Base-by-base conservation (phyloP, 768 basidiomycete genomes). In the Boletus pseudo-olivaceus region DNA sequence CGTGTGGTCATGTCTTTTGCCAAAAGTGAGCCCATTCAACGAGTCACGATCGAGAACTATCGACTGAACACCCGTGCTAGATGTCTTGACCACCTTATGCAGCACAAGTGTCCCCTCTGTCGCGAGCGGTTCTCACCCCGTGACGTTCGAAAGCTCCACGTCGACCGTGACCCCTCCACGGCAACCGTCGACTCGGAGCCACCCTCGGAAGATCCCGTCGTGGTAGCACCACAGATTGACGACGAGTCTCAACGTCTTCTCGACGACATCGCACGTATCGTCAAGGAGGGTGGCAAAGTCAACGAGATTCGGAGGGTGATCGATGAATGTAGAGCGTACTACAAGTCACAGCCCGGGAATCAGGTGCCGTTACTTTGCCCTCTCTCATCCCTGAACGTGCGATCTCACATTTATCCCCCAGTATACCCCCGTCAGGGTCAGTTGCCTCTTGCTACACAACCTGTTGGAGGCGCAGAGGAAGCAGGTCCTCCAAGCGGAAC, bases 1-100 rank as follows among this genome's bases (percentile, higher is more conserved):
- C 76, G 45, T 90, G 88, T 56, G 88, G 88, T 17, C 87, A 90
- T 66, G 80, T 83, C 52, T 88, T 88, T 70, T 90, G 85, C 62
- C 70, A 72, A 57, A 70, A 57, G 75, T 74, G 38, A 62, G 72
- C 38, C 14, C 43, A 14, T 44, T n/a, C 35, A 7, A n/a, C 14
- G 29, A 9, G 33, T 19, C 17, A 33, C 38, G 42, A 59, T 61
- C 52, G 33, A 42, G 33, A 9, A 47, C 20, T 52, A 51, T 51
- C 40, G 37, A 42, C 47, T 55, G 33, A 49, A 39, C 49, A 15
- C n/a, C 40, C 46, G 39, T 48, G 47, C 10, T 61, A 87, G 85
- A 47, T 87, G 87, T 64, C 73, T 87, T 47, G 66, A 77, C 35
- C 73, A 76, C 52, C 63, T 87, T 52, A 72, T 71, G 47, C 74